These are phyloP conservation scores for Hordeum vulgare DNA, from an alignment of 176 grass and related monocot species.

Conservation along the genomic window MorexV3_pseudomolecules_assembly NC_058521.1:563125668-563126167, in stretches of 20 bases:
- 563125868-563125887: background rate
- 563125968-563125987: background rate
- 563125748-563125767: slow-evolving; percentile 91
- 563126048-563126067: slow-evolving; percentile 21
- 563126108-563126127: background rate
- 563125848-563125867: background rate
- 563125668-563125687: slow-evolving; percentile 87
- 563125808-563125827: slow-evolving; percentile 63
- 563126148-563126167: background rate
- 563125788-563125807: slow-evolving; percentile 84
- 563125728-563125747: slow-evolving; percentile 88
- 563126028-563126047: slow-evolving; percentile 17
- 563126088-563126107: slow-evolving; percentile 16
- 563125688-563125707: slow-evolving; percentile 76
- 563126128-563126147: slow-evolving; percentile 7
- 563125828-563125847: too few species aligned
- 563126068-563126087: slow-evolving; percentile 37
- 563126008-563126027: slow-evolving; percentile 24
- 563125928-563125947: background rate
- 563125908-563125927: background rate
- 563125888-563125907: background rate
- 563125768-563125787: slow-evolving; percentile 82
- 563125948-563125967: background rate
- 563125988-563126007: background rate
- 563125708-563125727: slow-evolving; percentile 75